Evolutionary conservation across 768 basidiomycete genomes (phyloP), one percentile per base, ranked within the genome.

Genomic region (Boletus edulis): DNA sequence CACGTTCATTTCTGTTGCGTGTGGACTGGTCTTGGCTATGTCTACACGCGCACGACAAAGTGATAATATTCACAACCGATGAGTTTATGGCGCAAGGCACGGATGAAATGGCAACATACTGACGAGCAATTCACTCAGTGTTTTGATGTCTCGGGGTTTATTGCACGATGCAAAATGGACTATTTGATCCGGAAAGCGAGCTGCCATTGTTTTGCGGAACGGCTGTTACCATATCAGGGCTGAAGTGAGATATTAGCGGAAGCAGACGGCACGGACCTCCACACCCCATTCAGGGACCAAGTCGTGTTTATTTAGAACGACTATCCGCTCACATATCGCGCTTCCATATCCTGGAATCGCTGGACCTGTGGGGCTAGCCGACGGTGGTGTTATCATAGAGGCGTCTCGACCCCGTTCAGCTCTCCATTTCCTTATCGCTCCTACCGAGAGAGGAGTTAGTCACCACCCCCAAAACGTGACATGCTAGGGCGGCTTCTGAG

Each of bases 291-390:
- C 78, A 40, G 94, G 85, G 10, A 95, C 94, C 49, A 98, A 77
- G 73, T 98, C 97, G 40, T 89, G 81, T 75, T 98, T 98, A 65
- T 92, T 96, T 58, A 98, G 80, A 12, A 98, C 90, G 42, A 99
- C 83, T 34, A 98, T 80, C 52, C 89, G 87, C 72, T 95, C 90
- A 64, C 91, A 91, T 48, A 83, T 69, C 22, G 56, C 57, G 9
- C 64, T 63, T 27, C 70, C 68, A 45, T 69, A 64, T 13, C 63
- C 69, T 13, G 65, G 47, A 39, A 51, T 32, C 29, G 50, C 34
- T 15, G 52, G 44, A 5, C 37, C 2, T 38, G 45, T 44, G 49
- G 53, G 39, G n/a, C 40, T 14, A 37, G 72, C 64, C 54, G 73
- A 71, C 44, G 76, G 62, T 40, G 76, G 70, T 31, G 67, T 64